Evolutionary conservation across 306 rosid genomes (phyloP).

Genomic region (Ormosia semicastrata): DNA sequence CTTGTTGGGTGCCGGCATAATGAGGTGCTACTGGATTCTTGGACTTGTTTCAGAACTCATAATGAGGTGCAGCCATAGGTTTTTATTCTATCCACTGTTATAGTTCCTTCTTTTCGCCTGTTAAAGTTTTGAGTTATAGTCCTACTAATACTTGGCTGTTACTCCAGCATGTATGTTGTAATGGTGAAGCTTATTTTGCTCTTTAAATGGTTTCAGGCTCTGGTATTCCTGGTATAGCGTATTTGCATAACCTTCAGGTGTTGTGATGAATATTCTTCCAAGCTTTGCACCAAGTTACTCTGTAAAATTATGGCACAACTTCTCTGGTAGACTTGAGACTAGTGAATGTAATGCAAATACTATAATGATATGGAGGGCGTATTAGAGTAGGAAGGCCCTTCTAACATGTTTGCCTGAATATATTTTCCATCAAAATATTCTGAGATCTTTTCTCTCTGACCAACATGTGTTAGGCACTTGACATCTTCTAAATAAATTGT

Average conservation of each 20-base stretch:
- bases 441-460: background rate
- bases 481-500: background rate
- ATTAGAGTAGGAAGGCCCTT: background rate
- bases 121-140: background rate
- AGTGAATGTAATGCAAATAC: background rate
- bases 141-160: background rate
- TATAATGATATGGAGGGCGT: background rate
- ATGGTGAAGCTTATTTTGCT: background rate
- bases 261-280: background rate
- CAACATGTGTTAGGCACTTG: background rate
- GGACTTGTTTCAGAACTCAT: background rate
- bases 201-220: slow-evolving; percentile 22
- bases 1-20: slow-evolving; percentile 73
- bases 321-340: background rate
- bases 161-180: background rate
- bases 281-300: slow-evolving; percentile 9
- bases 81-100: background rate
- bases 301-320: background rate
- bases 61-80: background rate
- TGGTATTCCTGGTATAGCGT: background rate
- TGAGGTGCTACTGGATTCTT: background rate
- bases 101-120: background rate
- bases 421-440: background rate
- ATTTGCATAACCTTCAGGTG: background rate
- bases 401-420: background rate